Conservation (phyloP, 345 rosid species). For the Diplotaxis tenuifolia region DNA sequence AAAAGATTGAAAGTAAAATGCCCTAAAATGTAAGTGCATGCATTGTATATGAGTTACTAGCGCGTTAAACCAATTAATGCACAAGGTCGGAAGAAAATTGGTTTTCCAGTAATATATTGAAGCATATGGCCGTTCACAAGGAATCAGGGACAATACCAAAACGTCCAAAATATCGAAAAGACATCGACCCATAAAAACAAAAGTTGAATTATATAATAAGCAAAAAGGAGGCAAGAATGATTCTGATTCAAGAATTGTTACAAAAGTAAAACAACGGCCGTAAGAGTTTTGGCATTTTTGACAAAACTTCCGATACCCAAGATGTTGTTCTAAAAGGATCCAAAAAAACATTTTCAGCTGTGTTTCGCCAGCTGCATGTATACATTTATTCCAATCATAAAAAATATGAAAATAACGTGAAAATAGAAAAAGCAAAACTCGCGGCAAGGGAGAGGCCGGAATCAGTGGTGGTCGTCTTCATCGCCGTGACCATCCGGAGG, state of each 20-base stretch:
- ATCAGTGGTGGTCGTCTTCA: constrained; percentile 49
- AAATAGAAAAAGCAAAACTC: constrained; percentile 16
- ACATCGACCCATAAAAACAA: constrained; percentile 14
- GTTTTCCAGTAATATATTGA: background rate
- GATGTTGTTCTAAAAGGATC: constrained; percentile 20
- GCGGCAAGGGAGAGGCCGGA: constrained; percentile 22
- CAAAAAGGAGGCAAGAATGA: constrained; percentile 33
- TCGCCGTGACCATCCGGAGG: constrained; percentile 79
- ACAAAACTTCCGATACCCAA: constrained; percentile 11
- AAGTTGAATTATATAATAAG: background rate
- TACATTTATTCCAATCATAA: constrained; percentile 3
- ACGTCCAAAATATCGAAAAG: constrained; percentile 24
- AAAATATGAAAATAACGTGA: background rate
- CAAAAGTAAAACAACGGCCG: constrained; percentile 24
- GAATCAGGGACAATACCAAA: constrained; percentile 21
- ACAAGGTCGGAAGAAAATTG: background rate
- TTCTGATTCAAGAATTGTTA: constrained; percentile 31
- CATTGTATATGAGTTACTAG: too few relatives aligned
- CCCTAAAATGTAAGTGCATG: too few relatives aligned
- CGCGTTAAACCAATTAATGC: background rate
- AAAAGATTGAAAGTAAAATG: too few relatives aligned
- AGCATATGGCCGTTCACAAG: constrained; percentile 22
- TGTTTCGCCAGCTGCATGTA: constrained; percentile 17
- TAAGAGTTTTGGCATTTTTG: constrained; percentile 26
- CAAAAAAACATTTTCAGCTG: constrained; percentile 25